Conservation (phyloP, 2,329 filamentous ascomycete species). For the Trichoderma sp. region DNA sequence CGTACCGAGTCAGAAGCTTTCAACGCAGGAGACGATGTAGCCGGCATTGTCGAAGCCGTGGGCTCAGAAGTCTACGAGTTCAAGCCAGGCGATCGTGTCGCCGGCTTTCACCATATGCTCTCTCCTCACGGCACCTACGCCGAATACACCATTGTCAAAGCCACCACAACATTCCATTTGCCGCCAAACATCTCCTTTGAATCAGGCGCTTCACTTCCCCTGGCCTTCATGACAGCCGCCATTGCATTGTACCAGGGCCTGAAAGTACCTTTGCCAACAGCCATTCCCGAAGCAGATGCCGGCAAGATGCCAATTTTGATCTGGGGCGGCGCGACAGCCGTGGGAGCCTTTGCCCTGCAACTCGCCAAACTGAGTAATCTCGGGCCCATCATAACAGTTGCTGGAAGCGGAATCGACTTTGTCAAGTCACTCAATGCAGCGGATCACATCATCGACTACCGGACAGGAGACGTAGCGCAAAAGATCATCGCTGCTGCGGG, state of each 20-base stretch:
- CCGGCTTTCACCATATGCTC: constrained; percentile 53
- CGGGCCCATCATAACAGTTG: constrained; percentile 61
- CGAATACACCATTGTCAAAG: constrained; percentile 58
- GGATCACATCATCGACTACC: constrained; percentile 11
- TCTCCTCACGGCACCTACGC: constrained; percentile 55
- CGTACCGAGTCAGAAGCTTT: not conserved
- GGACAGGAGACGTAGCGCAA: not conserved
- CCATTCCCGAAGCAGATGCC: constrained; percentile 46
- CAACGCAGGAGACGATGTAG: constrained; percentile 32
- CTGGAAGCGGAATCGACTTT: constrained; percentile 40
- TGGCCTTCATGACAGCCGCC: constrained; percentile 57
- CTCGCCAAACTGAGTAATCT: constrained; percentile 52
- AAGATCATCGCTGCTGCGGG: not conserved
- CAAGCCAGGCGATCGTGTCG: constrained; percentile 46
- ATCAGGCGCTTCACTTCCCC: constrained; percentile 57
- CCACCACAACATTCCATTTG: constrained; percentile 58
- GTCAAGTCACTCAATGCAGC: constrained; percentile 4
- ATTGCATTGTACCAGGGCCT: constrained; percentile 47
- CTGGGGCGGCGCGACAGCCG: constrained; percentile 54
- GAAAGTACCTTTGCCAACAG: constrained; percentile 47
- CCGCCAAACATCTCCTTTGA: constrained; percentile 48
- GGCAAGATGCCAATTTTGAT: constrained; percentile 40
- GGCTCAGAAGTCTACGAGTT: constrained; percentile 30
- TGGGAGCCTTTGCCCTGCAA: constrained; percentile 60
- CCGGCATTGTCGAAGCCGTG: constrained; percentile 30